Percentiles rank a stretch among this genome's conserved stretches.
Conservation (phyloP, 495 filamentous ascomycete genomes). For the Echria macrotheca region DNA sequence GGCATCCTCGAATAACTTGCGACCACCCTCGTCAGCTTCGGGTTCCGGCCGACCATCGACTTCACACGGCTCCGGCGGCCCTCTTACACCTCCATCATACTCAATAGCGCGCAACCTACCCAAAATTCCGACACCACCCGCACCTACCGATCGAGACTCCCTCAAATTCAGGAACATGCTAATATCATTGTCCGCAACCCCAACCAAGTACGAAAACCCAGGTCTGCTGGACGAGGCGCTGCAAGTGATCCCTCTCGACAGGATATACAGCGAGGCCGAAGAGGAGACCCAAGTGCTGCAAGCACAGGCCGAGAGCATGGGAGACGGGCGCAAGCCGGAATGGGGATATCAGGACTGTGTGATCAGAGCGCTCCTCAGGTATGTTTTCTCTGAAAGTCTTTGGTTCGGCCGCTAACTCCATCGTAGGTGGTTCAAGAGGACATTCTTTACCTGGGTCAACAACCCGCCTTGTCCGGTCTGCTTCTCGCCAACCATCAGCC, state of each 20-base stretch:
- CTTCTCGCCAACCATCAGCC: constrained; percentile 71
- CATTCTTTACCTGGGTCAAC: constrained; percentile 95
- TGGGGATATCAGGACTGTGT: constrained; percentile 99
- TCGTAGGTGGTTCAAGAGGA: constrained; percentile 85
- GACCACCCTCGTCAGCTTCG: constrained; percentile 33
- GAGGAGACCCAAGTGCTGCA: constrained; percentile 83
- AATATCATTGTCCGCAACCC: constrained; percentile 72
- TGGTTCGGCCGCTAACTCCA: constrained; percentile 19
- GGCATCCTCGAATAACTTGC: constrained; percentile 38
- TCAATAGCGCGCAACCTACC: constrained; percentile 68
- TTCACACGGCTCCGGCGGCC: constrained; percentile 25
- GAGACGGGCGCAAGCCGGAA: constrained; percentile 68
- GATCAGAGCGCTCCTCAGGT: constrained; percentile 82
- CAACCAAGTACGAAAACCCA: constrained; percentile 93
- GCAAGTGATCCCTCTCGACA: constrained; percentile 77
- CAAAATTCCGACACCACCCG: constrained; percentile 71
- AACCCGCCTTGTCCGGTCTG: constrained; percentile 84
- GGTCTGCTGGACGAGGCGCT: constrained; percentile 92
- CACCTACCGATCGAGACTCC: constrained; percentile 58
- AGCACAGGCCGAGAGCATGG: constrained; percentile 80
- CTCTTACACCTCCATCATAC: constrained; percentile 53
- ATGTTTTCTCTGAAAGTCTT: constrained; percentile 12
- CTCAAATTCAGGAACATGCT: constrained; percentile 82
- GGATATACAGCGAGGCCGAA: constrained; percentile 88
- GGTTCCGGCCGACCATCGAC: constrained; percentile 37